Conservation (phyloP, 441 rosid genomes). For the Adansonia madagascariensis region DNA sequence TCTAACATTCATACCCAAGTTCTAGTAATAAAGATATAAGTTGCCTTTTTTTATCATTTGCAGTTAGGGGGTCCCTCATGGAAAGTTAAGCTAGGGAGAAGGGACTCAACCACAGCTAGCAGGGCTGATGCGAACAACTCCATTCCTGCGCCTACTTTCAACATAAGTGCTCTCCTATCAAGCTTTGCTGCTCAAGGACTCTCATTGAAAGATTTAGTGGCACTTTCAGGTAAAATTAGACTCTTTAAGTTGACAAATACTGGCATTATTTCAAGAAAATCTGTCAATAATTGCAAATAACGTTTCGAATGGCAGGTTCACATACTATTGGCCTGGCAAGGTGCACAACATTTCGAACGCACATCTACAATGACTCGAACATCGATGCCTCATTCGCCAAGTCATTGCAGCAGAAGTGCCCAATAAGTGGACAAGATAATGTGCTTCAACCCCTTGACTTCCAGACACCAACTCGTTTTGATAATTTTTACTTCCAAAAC, state of each 20-base stretch:
- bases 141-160: conserved; percentile 34
- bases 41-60: not conserved
- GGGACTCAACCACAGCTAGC: conserved; percentile 37
- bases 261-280: not conserved
- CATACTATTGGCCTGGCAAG: conserved; percentile 34
- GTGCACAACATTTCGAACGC: conserved; percentile 25
- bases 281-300: not conserved
- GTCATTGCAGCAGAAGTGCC: conserved; percentile 23
- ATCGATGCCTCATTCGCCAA: conserved; percentile 30
- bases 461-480: conserved; percentile 31
- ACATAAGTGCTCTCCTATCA: conserved; percentile 33
- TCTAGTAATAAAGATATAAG: not conserved
- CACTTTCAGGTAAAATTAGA: conserved; percentile 36
- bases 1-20: no score
- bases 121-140: conserved; percentile 29
- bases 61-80: conserved; percentile 46
- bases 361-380: conserved; percentile 31
- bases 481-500: conserved; percentile 29
- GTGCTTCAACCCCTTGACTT: conserved; percentile 20
- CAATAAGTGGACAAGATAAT: conserved; percentile 25
- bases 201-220: conserved; percentile 34
- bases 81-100: conserved; percentile 38
- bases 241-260: not conserved
- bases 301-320: conserved; percentile 21
- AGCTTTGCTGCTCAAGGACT: conserved; percentile 38